Conservation (phyloP, 1,139 yeast species). For the Taphrina confusa region DNA sequence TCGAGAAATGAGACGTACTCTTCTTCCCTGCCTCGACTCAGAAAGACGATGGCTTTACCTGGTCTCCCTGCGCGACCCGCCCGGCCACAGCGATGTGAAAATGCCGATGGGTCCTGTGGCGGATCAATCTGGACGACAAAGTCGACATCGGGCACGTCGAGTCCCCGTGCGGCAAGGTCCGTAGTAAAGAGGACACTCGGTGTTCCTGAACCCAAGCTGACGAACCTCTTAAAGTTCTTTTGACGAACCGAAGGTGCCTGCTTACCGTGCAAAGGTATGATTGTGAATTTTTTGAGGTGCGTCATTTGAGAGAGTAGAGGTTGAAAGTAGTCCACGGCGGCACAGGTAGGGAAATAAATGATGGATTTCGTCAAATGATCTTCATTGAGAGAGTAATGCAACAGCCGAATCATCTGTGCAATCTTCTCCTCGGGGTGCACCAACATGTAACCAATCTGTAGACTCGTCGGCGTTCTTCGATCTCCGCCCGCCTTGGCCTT, state of each 20-base stretch:
- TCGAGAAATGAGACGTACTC: conserved; percentile 78
- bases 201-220: conserved; percentile 51
- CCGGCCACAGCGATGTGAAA: conserved; percentile 86
- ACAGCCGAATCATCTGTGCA: conserved; percentile 57
- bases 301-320: conserved; percentile 50
- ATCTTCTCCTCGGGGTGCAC: conserved; percentile 64
- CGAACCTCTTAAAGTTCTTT: conserved; percentile 65
- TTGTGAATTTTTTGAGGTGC: conserved; percentile 44
- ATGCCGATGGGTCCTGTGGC: conserved; percentile 85
- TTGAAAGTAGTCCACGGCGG: conserved; percentile 74
- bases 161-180: conserved; percentile 79
- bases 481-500: conserved; percentile 32
- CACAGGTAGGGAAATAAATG: conserved; percentile 90
- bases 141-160: conserved; percentile 90
- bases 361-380: conserved; percentile 71
- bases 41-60: conserved; percentile 75
- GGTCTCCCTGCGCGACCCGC: conserved; percentile 86
- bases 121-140: conserved; percentile 85
- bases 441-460: conserved; percentile 63
- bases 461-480: conserved; percentile 57
- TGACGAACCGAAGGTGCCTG: conserved; percentile 71
- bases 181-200: conserved; percentile 59
- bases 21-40: conserved; percentile 73
- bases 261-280: conserved; percentile 83
- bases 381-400: conserved; percentile 48